Evolutionary conservation across 2,329 filamentous ascomycete species (phyloP), one percentile per base, ranked within the genome.

Genomic region (Penicillium sp.): DNA sequence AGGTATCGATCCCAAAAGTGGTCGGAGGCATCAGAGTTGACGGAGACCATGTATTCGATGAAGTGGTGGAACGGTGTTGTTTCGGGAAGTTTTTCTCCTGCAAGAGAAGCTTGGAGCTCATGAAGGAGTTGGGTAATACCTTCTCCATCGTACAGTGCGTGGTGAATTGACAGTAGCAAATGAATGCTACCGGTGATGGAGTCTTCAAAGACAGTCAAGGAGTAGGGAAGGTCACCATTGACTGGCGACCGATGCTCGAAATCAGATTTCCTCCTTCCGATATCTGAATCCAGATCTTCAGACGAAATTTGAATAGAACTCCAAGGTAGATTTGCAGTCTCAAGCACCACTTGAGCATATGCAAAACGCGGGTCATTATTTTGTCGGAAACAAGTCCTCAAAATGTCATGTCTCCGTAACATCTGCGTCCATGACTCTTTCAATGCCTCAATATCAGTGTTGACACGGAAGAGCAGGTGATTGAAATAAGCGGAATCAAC

Each of bases 121-220:
- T 84, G 75, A 26, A 94, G 82, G 0, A 97, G 79, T 8, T 82
- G 81, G 0, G 83, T 79, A 70, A 97, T 89, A 0, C 92, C 92
- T 38, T 89, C 87, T 0, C 90, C 93, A 75, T 97, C 93, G 68
- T 97, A 96, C 0, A 97, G 79, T 1, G 92, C 91, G 76, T 97
- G 93, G 68, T 97, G 93, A 68, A 87, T 87, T 25, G 80, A 80
- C 52, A 88, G 78, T 2, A 83, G 67, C 14, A 77, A 65, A 35
- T 70, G 49, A 5, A 52, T 57, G 13, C 60, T 59, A 14, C 64
- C 58, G 0, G 51, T 52, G 8, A 40, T 54, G 1, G 63, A 45
- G 30, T 66, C 63, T 7, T 57, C 64, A 25, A 76, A 68, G 0
- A 67, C 33, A 19, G 66, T 68, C 42, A 75, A 55, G 6, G 65